Base-by-base conservation (phyloP, 202 grass and related monocot species). In the Zizania palustris region DNA sequence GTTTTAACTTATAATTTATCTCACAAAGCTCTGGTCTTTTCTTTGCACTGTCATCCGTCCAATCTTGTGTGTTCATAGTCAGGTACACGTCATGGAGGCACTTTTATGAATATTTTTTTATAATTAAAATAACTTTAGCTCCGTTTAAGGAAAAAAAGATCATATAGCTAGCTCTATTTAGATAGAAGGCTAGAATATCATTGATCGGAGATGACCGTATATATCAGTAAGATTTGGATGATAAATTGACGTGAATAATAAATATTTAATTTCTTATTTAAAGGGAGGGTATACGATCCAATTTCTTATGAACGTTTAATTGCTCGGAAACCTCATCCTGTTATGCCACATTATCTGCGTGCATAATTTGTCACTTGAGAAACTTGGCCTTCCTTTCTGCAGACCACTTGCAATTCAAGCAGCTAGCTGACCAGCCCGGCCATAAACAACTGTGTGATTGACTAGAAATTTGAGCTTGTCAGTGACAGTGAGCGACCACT, bases 361-460 rank as follows among this genome's bases (percentile, higher is more conserved):
- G 51, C 10, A 45, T 61, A 67, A 43, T 43, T 19, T 54, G 50
- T 18, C 50, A 54, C 50, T 80, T 79, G 35, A 60, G 9, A 74
- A 73, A 74, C 50, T 53, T 21, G 43, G 44, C 34, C 35, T 40
- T 36, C 13, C 42, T 67, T 85, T 79, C 18, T 67, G 56, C 44
- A 62, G 53, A 45, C 45, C 80, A 58, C 70, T 74, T 67, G 13
- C 61, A 67, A 12, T n/a, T n/a, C n/a, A n/a, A n/a, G n/a, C n/a
- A n/a, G 56, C 57, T n/a, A 45, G 40, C 61, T 69, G 35, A 69
- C 54, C 80, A 50, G 13, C 42, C 18, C n/a, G n/a, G n/a, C n/a
- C 14, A 50, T 16, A 67, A 57, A 44, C 9, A 83, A 76, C 18
- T 41, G 28, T 11, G 28, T 37, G 53, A 15, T 60, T 9, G 5